phyloP scores from a whole-genome alignment of 139 green algal genomes.

The Micractinium conductrix region DNA sequence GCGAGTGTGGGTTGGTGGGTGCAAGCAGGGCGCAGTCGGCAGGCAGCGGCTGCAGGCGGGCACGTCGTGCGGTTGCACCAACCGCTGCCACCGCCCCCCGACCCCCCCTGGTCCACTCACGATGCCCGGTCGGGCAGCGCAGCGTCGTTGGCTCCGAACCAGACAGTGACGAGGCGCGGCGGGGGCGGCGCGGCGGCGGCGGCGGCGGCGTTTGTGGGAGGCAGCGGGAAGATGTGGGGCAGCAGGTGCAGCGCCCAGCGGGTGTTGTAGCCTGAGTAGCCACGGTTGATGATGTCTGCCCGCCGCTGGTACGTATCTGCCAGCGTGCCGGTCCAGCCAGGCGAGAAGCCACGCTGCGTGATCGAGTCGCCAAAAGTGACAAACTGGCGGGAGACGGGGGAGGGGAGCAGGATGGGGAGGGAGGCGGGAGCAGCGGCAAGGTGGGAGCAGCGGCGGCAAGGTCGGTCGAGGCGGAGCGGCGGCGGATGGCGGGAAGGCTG shows the following conservation, averaged over 20 bases:
- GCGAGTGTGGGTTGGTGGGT: slow-evolving; percentile 36
- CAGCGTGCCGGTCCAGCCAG: slow-evolving; percentile 68
- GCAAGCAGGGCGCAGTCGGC: not conserved
- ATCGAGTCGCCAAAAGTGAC: slow-evolving; percentile 84
- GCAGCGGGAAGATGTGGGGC: slow-evolving; percentile 61
- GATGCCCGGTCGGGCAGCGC: slow-evolving; percentile 67
- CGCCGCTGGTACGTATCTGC: slow-evolving; percentile 61
- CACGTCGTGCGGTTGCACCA: not conserved
- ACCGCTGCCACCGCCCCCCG: not conserved
- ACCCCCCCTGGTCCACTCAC: slow-evolving; percentile 33
- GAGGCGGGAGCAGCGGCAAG: not conserved
- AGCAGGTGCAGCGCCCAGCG: slow-evolving; percentile 78
- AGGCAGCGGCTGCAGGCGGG: not conserved
- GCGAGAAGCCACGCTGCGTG: slow-evolving; percentile 71
- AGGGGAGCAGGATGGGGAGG: not conserved
- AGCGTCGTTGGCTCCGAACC: slow-evolving; percentile 95
- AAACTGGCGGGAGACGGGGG: slow-evolving; percentile 34
- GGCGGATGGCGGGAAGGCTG: too few relatives aligned
- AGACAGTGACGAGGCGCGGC: slow-evolving; percentile 84
- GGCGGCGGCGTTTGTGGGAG: too few relatives aligned
- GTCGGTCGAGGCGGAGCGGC: too few relatives aligned
- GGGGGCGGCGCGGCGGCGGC: not conserved
- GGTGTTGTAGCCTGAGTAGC: slow-evolving; percentile 85
- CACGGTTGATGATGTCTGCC: slow-evolving; percentile 83
- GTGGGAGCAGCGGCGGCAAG: not conserved